Conservation (phyloP, 148 eudicot genomes). For the Rhododendron mucronatum region DNA sequence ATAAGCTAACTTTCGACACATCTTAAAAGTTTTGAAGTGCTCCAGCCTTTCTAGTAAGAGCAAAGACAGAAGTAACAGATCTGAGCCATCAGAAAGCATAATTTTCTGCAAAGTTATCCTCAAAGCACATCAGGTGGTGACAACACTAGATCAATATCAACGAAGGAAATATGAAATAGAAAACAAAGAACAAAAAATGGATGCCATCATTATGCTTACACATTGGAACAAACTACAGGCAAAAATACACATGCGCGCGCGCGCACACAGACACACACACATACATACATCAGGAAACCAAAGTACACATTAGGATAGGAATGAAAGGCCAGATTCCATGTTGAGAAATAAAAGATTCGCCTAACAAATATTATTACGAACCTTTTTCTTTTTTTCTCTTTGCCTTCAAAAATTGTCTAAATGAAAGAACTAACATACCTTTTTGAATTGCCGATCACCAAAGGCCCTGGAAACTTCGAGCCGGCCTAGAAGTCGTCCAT, state of each 20-base stretch:
- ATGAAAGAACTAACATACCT: conserved; percentile 28
- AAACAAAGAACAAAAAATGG: background rate
- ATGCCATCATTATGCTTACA: background rate
- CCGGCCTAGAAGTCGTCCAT: conserved; percentile 84
- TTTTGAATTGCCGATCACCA: conserved; percentile 87
- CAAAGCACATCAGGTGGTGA: background rate
- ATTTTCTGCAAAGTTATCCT: background rate
- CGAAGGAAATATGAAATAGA: background rate
- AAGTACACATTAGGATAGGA: background rate
- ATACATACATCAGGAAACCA: background rate
- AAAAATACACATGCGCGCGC: background rate
- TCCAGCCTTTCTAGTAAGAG: background rate
- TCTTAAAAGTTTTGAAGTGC: background rate
- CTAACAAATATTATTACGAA: background rate
- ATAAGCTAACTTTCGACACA: background rate
- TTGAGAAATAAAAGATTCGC: background rate
- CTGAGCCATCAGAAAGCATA: background rate
- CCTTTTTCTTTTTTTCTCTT: background rate
- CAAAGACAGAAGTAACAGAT: background rate
- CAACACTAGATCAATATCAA: background rate
- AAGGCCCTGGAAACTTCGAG: conserved; percentile 92
- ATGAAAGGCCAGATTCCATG: background rate
- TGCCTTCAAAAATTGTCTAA: background rate
- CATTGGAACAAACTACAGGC: background rate
- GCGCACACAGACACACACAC: background rate